Base-by-base conservation (phyloP, 2,329 filamentous ascomycete species). In the Leptodontidium sp. region DNA sequence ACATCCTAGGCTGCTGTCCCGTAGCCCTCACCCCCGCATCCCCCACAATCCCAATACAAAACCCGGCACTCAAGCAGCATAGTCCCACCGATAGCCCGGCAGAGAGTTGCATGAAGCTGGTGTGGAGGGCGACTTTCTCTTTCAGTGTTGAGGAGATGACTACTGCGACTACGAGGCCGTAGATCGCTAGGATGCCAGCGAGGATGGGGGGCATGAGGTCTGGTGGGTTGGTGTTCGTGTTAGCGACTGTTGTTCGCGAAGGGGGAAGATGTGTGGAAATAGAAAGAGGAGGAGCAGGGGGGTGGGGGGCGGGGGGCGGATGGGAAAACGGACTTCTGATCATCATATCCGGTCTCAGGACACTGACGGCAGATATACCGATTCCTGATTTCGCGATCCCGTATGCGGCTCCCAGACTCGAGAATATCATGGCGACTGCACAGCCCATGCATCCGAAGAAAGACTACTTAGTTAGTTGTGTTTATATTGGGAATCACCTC, bases 151-250 rank as follows among this genome's bases (percentile, higher is more conserved):
- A 91, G 78, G 92, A 93, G 80, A 95, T 93, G 76, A 95, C 84
- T 80, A 95, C 92, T 26, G 91, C 93, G 72, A 94, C 91, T 83
- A 95, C 92, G 75, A 95, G 88, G 78, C 92, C 92, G 85, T 95
- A 98, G 83, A 98, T 98, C 90, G 93, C 94, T 83, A 99, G 97
- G 84, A 98, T 98, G 97, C 95, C 96, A 86, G 96, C 94, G 93
- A 99, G 98, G 89, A 99, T 97, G 84, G 98, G 94, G 81, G 95
- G 95, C 76, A 98, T 94, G 82, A 98, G 97, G 87, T 98, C 95
- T 98, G 76, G 24, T 29, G 14, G 15, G 29, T 17, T 14, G 9
- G 17, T 5, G 29, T 59, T 62, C 65, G 55, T 21, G 29, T 32
- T 32, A 32, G 29, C 29, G 4, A 32, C 29, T 32, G 29, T 6